Evolutionary conservation across 441 rosid genomes (phyloP).

Genomic region (Geranium incanum): DNA sequence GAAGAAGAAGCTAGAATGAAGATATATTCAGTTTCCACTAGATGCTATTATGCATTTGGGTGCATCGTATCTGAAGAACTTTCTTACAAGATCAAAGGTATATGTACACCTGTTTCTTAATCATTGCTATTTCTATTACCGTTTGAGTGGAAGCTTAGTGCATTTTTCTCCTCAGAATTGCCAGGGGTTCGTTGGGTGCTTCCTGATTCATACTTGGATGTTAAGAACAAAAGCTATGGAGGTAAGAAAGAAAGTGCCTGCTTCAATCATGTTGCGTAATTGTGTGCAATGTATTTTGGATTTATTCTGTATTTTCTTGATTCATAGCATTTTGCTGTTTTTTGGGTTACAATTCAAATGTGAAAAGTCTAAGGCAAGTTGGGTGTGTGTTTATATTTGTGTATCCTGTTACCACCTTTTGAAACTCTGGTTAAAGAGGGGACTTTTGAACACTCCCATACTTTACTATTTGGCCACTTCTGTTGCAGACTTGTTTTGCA

Average conservation of each 20-base stretch:
- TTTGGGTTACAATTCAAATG: background rate
- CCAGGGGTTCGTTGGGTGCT: slow-evolving; percentile 80
- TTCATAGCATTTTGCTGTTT: background rate
- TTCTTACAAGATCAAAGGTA: slow-evolving; percentile 69
- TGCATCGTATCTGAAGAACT: slow-evolving; percentile 79
- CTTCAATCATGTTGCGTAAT: background rate
- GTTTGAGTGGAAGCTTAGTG: background rate
- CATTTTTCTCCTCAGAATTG: slow-evolving; percentile 37
- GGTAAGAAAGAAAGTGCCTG: slow-evolving; percentile 32
- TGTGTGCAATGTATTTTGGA: background rate
- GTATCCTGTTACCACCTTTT: background rate
- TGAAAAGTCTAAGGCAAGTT: background rate
- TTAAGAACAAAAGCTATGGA: slow-evolving; percentile 76
- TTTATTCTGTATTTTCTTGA: background rate
- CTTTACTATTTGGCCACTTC: background rate
- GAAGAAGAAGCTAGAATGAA: slow-evolving; percentile 89
- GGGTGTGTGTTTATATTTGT: background rate
- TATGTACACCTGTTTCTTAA: slow-evolving; percentile 22
- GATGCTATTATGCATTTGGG: slow-evolving; percentile 80
- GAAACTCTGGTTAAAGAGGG: background rate
- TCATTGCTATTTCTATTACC: slow-evolving; percentile 1
- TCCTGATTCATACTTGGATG: slow-evolving; percentile 81
- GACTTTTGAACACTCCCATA: background rate
- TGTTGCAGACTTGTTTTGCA: slow-evolving; percentile 5
- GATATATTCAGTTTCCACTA: slow-evolving; percentile 76